These are phyloP conservation scores for Boletus huronensis DNA, from an alignment of 768 basidiomycete genomes.

Conservation along the genomic window DNA sequence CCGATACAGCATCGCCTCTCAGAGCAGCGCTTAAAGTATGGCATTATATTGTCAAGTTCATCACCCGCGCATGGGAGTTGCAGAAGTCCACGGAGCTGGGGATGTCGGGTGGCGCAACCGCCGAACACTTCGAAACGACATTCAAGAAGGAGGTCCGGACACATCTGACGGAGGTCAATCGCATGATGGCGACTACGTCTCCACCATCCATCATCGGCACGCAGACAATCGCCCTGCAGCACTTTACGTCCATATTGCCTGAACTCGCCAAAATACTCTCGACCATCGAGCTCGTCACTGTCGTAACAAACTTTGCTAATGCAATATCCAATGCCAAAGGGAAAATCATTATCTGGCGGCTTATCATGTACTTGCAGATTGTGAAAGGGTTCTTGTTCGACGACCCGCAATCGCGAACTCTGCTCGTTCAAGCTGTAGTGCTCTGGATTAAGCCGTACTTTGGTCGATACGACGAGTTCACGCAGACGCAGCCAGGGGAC, in stretches of 20 bases:
- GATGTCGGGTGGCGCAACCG: conserved; percentile 76
- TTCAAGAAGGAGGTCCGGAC: conserved; percentile 82
- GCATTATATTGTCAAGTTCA: conserved; percentile 95
- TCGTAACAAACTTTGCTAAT: conserved; percentile 85
- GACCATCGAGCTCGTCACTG: conserved; percentile 79
- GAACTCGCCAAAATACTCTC: conserved; percentile 80
- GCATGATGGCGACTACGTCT: conserved; percentile 78
- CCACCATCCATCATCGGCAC: conserved; percentile 93
- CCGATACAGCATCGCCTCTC: conserved; percentile 71
- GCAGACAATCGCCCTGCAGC: conserved; percentile 89
- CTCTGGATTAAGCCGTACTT: conserved; percentile 96
- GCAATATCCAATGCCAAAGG: conserved; percentile 75
- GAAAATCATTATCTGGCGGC: conserved; percentile 88
- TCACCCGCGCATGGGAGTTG: conserved; percentile 82
- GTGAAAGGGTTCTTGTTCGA: conserved; percentile 88
- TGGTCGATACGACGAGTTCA: conserved; percentile 84
- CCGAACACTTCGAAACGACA: conserved; percentile 77
- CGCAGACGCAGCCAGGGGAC: conserved; percentile 60
- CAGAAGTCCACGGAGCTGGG: conserved; percentile 80
- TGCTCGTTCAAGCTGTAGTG: conserved; percentile 83
- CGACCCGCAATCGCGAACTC: conserved; percentile 68
- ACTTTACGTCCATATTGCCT: conserved; percentile 89
- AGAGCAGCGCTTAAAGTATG: conserved; percentile 93
- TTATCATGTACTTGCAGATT: conserved; percentile 91
- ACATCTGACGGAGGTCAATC: conserved; percentile 77